Percentiles rank a stretch among this genome's conserved stretches.
Conservation (phyloP, 176 grass and related monocot genomes). For the Thalia dealbata region DNA sequence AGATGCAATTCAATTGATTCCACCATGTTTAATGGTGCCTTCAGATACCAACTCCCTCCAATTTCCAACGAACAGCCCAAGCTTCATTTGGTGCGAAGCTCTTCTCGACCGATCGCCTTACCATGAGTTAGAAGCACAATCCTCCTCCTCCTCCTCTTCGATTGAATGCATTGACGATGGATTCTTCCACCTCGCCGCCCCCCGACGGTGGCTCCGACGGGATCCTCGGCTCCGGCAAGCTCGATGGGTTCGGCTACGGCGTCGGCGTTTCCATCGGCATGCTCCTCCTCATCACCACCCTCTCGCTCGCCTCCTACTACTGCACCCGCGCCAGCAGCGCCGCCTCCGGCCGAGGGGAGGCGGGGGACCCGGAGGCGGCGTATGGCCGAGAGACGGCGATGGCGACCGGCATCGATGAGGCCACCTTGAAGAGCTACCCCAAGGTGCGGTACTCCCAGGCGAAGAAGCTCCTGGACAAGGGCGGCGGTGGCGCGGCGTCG, state of each 20-base stretch:
- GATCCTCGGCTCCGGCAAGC: conserved; percentile 34
- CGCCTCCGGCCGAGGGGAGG: not conserved
- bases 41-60: conserved; percentile 6
- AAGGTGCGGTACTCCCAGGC: conserved; percentile 36
- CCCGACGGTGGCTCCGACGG: conserved; percentile 18
- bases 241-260: conserved; percentile 51
- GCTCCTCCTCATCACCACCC: conserved; percentile 51
- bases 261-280: conserved; percentile 57
- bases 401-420: conserved; percentile 36
- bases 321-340: conserved; percentile 33
- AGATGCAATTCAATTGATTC: not conserved
- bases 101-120: not conserved
- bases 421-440: conserved; percentile 47
- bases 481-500: conserved; percentile 20
- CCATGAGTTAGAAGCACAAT: no score
- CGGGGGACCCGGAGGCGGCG: not conserved
- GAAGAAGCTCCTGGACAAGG: conserved; percentile 3
- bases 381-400: not conserved
- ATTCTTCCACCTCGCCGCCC: not conserved
- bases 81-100: not conserved
- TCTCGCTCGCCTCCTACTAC: conserved; percentile 56
- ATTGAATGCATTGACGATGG: not conserved
- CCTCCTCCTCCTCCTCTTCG: no score
- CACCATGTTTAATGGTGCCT: not conserved
- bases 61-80: not conserved